These are phyloP conservation scores for Stentor roeselii DNA, from an alignment of 73 alveolate species.

Conservation along the genomic window DNA sequence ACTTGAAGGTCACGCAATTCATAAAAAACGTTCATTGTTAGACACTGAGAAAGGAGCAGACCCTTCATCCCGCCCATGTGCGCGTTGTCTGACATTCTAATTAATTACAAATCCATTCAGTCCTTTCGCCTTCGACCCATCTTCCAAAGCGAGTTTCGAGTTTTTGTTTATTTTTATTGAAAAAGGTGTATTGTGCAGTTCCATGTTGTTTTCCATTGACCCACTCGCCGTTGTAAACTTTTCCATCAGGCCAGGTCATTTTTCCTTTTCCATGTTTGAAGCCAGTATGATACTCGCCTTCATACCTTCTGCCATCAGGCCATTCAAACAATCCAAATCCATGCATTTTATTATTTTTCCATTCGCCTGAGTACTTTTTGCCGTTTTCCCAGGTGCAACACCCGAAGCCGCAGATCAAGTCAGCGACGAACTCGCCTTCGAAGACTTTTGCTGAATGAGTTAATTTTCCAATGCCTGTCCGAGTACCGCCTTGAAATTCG, in stretches of 20 bases:
- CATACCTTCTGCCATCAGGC: conserved; percentile 63
- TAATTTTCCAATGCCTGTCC: background rate
- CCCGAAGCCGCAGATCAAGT: background rate
- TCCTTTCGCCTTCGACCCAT: background rate
- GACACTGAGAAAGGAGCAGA: background rate
- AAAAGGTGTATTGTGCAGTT: background rate
- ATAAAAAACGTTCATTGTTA: background rate
- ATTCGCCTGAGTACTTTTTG: background rate
- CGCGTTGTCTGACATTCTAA: background rate
- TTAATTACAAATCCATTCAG: background rate
- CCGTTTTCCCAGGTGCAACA: background rate
- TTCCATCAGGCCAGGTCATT: conserved; percentile 51
- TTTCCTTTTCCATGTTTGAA: conserved; percentile 55
- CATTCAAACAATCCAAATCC: conserved; percentile 59
- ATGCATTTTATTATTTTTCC: conserved; percentile 37
- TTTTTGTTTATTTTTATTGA: background rate
- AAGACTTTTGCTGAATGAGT: background rate
- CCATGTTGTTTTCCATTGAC: conserved; percentile 26
- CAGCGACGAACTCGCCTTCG: conserved; percentile 13
- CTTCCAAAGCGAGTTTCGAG: background rate
- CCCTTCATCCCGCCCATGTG: background rate
- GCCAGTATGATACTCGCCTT: conserved; percentile 46
- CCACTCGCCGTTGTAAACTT: conserved; percentile 37
- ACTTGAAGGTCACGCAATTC: background rate
- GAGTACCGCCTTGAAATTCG: background rate